Evolutionary conservation across 768 basidiomycete genomes (phyloP).

Genomic region (Tubosaeta sp.): DNA sequence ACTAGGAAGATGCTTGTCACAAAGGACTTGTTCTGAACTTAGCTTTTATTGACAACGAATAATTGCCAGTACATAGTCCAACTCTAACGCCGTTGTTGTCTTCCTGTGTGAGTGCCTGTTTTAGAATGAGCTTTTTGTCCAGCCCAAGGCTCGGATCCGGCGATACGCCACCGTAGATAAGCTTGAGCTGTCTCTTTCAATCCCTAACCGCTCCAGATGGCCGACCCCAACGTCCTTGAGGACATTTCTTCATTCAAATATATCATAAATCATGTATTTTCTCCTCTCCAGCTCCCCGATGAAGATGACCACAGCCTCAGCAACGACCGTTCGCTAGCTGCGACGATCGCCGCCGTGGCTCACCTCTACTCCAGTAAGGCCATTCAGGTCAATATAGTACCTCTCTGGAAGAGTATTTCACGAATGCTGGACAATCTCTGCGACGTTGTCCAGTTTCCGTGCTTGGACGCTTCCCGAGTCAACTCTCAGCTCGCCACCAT

Average conservation of each 20-base stretch:
- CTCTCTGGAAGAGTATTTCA: slow-evolving; percentile 27
- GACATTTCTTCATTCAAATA: slow-evolving; percentile 19
- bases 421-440: slow-evolving; percentile 29
- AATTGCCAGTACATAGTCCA: too few species aligned
- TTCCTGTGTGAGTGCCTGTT: too few species aligned
- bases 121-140: too few species aligned
- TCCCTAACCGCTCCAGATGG: neutral
- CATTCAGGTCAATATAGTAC: neutral
- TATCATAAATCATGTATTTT: slow-evolving; percentile 39
- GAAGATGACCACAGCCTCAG: slow-evolving; percentile 26
- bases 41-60: too few species aligned
- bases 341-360: slow-evolving; percentile 17
- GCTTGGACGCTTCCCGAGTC: slow-evolving; percentile 4
- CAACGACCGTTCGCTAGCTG: slow-evolving; percentile 26
- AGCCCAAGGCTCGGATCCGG: too few species aligned
- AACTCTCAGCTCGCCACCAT: slow-evolving; percentile 17
- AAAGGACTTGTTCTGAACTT: too few species aligned
- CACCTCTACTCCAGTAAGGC: slow-evolving; percentile 14
- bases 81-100: too few species aligned
- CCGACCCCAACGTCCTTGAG: neutral
- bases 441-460: neutral
- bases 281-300: slow-evolving; percentile 39
- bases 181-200: neutral
- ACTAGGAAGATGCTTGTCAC: too few species aligned
- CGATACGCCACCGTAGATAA: too few species aligned